Evolutionary conservation across 148 eudicot genomes (phyloP).

Genomic region (Vaccinium macrocarpon): DNA sequence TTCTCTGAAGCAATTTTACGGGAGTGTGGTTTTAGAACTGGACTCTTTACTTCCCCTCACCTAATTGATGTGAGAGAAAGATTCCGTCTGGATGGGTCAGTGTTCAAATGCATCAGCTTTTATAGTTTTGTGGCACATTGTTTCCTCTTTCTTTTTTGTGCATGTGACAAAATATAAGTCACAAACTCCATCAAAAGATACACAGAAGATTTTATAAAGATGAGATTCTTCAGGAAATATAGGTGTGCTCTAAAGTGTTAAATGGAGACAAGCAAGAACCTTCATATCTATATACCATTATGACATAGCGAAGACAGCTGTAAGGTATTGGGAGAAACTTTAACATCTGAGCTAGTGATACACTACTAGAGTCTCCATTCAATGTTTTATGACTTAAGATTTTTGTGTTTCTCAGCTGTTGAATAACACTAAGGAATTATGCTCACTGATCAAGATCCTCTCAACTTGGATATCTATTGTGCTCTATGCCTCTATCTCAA

Average conservation of each 20-base stretch:
- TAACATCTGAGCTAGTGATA: neutral
- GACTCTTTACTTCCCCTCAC: slow-evolving; percentile 94
- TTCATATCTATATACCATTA: neutral
- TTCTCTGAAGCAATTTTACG: slow-evolving; percentile 85
- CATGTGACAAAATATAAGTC: neutral
- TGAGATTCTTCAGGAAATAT: neutral
- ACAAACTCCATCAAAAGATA: neutral
- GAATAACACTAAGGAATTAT: neutral
- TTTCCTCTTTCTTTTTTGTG: neutral
- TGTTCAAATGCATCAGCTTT: slow-evolving; percentile 23
- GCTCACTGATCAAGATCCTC: neutral
- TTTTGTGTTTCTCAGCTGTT: neutral
- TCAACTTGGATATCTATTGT: slow-evolving; percentile 6
- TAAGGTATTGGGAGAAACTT: no score
- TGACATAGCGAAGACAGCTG: no score
- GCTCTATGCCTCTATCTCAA: neutral
- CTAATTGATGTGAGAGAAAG: slow-evolving; percentile 88
- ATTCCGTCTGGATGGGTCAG: slow-evolving; percentile 89
- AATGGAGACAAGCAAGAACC: neutral
- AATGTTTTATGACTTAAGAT: neutral
- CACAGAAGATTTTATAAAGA: neutral
- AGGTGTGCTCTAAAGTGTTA: neutral
- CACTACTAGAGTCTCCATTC: neutral
- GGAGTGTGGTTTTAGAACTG: slow-evolving; percentile 83
- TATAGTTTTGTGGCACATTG: neutral